Evolutionary conservation across 2,329 filamentous ascomycete species (phyloP).

Genomic region (Pestalotiopsis fici): DNA sequence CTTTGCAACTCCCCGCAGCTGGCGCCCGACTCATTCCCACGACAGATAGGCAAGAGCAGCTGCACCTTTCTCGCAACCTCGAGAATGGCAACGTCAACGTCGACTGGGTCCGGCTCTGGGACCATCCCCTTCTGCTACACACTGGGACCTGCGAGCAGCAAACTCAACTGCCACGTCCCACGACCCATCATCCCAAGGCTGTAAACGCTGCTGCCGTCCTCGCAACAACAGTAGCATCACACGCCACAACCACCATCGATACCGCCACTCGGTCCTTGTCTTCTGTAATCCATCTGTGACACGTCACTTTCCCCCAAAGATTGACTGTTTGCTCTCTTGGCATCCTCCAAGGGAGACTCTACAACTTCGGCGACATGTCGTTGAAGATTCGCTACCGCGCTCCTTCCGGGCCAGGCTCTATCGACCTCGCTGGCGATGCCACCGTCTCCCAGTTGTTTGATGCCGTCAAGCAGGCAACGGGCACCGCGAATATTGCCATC

Average conservation of each 20-base stretch:
- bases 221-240: too few relatives aligned
- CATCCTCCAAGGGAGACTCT: too few relatives aligned
- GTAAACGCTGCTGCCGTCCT: too few relatives aligned
- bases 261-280: too few relatives aligned
- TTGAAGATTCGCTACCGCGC: slow-evolving; percentile 70
- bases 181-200: too few relatives aligned
- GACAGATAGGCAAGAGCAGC: too few relatives aligned
- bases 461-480: slow-evolving; percentile 64
- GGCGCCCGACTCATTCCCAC: too few relatives aligned
- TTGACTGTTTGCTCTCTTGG: too few relatives aligned
- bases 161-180: background rate
- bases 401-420: slow-evolving; percentile 70
- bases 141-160: background rate
- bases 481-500: slow-evolving; percentile 67
- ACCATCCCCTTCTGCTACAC: background rate
- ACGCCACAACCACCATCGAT: too few relatives aligned
- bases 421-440: slow-evolving; percentile 69
- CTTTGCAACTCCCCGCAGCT: too few relatives aligned
- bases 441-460: slow-evolving; percentile 63
- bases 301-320: too few relatives aligned
- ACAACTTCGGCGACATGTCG: background rate
- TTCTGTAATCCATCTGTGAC: too few relatives aligned
- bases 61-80: background rate
- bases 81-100: background rate
- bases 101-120: background rate